phyloP scores from a whole-genome alignment of 163 green algal species.

The Picocystis sp. region DNA sequence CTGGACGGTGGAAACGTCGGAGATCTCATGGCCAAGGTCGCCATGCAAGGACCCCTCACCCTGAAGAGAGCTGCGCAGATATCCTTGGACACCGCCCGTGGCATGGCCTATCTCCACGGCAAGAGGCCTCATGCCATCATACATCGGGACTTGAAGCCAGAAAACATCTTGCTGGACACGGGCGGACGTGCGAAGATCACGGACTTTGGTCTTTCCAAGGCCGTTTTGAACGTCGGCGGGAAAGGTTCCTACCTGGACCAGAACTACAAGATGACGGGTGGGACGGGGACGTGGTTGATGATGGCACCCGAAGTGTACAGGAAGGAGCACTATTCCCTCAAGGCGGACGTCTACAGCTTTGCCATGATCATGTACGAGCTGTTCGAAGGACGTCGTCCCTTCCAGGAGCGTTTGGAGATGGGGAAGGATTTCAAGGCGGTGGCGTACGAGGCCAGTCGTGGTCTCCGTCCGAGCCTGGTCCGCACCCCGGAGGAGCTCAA shows the following conservation, averaged over 20 bases:
- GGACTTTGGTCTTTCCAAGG: slow-evolving; percentile 5
- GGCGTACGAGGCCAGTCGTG: background rate
- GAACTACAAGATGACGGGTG: slow-evolving; percentile 22
- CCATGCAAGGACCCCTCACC: slow-evolving; percentile 24
- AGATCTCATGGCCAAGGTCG: slow-evolving; percentile 38
- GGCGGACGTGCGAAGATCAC: slow-evolving; percentile 4
- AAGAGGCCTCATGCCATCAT: background rate
- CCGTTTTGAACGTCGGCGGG: background rate
- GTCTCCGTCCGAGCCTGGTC: background rate
- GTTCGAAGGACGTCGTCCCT: slow-evolving; percentile 7
- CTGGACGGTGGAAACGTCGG: slow-evolving; percentile 68
- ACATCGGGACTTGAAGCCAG: background rate
- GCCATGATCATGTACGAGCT: slow-evolving; percentile 25
- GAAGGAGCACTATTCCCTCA: slow-evolving; percentile 22
- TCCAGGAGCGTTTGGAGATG: background rate
- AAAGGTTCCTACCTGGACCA: background rate
- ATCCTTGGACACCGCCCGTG: slow-evolving; percentile 63
- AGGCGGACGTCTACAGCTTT: slow-evolving; percentile 22
- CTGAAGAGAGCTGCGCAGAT: slow-evolving; percentile 59
- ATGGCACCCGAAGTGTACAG: slow-evolving; percentile 31
- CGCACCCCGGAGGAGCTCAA: background rate
- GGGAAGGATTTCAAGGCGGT: background rate
- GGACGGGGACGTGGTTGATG: slow-evolving; percentile 24
- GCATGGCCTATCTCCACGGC: slow-evolving; percentile 75
- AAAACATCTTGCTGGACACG: too few species aligned